phyloP scores from a whole-genome alignment of 2,329 filamentous ascomycete species.

The Pseudogymnoascus verrucosus region DNA sequence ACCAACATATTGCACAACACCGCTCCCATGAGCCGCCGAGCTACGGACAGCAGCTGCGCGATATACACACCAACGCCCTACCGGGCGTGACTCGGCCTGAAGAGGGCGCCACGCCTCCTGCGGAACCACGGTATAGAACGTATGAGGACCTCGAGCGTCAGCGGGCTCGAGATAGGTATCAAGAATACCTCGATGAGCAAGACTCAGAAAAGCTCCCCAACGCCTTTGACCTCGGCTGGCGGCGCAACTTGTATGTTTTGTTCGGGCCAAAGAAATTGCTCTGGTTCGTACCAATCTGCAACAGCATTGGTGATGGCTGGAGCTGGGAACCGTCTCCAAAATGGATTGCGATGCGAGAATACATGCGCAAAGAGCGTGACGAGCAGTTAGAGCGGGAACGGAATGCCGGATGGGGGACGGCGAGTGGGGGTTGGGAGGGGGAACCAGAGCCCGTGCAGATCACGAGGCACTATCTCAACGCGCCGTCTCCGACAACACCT shows the following conservation, averaged over 20 bases:
- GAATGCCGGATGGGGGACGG: constrained; percentile 57
- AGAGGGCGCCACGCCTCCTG: constrained; percentile 59
- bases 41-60: constrained; percentile 66
- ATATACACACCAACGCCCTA: constrained; percentile 73
- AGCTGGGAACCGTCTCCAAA: constrained; percentile 76
- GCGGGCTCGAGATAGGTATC: constrained; percentile 60
- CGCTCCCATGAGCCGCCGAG: constrained; percentile 38
- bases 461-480: constrained; percentile 12
- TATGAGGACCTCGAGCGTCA: constrained; percentile 52
- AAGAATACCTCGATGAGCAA: constrained; percentile 79
- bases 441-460: constrained; percentile 11
- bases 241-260: constrained; percentile 69
- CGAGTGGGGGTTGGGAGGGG: constrained; percentile 9
- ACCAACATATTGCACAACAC: constrained; percentile 47
- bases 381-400: constrained; percentile 56
- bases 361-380: constrained; percentile 48
- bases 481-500: constrained; percentile 9
- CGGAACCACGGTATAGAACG: constrained; percentile 19
- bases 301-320: constrained; percentile 89
- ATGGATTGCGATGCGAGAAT: constrained; percentile 67
- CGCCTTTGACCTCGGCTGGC: constrained; percentile 85
- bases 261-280: constrained; percentile 66
- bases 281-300: constrained; percentile 76
- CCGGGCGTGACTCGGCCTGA: constrained; percentile 74
- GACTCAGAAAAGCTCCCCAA: constrained; percentile 83